Evolutionary conservation across 352 stramenopile genomes (phyloP).

Genomic region (Phytopythium sindhum): DNA sequence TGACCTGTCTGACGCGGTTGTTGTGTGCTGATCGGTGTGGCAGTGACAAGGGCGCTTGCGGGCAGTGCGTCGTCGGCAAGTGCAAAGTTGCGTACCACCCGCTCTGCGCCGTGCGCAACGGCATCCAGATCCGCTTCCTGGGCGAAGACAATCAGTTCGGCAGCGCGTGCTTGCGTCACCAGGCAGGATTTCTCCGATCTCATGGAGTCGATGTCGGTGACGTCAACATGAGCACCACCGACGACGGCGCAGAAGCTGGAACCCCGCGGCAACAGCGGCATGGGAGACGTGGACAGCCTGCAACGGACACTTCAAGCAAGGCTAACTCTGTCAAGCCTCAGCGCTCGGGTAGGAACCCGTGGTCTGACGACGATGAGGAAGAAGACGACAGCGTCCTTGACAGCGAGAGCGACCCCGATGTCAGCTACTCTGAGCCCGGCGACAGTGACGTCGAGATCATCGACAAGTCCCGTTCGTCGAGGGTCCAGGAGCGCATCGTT

Average conservation of each 20-base stretch:
- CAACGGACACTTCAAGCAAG: not conserved
- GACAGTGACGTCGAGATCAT: conserved; percentile 10
- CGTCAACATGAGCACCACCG: conserved; percentile 5
- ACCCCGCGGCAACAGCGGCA: not conserved
- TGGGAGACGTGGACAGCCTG: not conserved
- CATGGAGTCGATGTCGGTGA: conserved; percentile 12
- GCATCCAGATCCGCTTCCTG: conserved; percentile 63
- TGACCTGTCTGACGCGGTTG: conserved; percentile 5
- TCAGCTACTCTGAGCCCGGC: conserved; percentile 12
- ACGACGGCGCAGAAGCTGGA: conserved; percentile 12
- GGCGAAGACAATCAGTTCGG: conserved; percentile 54
- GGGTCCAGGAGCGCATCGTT: no score
- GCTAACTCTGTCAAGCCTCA: conserved; percentile 17
- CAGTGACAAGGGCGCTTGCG: conserved; percentile 68
- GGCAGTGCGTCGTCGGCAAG: conserved; percentile 63
- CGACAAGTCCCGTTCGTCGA: not conserved
- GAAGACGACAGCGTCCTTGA: conserved; percentile 31
- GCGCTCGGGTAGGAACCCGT: conserved; percentile 18
- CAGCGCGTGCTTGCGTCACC: conserved; percentile 58
- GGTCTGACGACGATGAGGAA: conserved; percentile 24
- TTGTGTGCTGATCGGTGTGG: conserved; percentile 12
- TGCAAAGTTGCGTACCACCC: conserved; percentile 75
- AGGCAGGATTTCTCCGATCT: conserved; percentile 40
- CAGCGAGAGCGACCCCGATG: conserved; percentile 36
- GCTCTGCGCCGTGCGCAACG: conserved; percentile 53